These are phyloP conservation scores for Amylocarpus encephaloides DNA, from an alignment of 2,329 filamentous ascomycete species.

Conservation along the genomic window DNA sequence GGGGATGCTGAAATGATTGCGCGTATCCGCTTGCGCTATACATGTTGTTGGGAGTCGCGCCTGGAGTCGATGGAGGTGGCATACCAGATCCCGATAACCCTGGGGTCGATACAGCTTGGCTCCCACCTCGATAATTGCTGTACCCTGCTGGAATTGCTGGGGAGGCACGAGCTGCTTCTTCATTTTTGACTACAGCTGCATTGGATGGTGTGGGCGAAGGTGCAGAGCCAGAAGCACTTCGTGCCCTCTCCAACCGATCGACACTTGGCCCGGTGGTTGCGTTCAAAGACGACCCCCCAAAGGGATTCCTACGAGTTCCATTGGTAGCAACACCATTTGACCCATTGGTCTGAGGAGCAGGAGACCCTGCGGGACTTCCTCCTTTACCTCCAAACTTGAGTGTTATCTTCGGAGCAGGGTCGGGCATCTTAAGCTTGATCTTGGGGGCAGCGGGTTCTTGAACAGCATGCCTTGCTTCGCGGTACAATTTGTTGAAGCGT, in stretches of 20 bases:
- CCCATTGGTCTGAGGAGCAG: constrained; percentile 42
- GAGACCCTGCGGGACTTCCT: constrained; percentile 46
- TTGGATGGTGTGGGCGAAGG: constrained; percentile 29
- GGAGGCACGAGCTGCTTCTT: constrained; percentile 28
- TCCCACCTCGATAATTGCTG: constrained; percentile 34
- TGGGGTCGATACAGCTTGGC: constrained; percentile 32
- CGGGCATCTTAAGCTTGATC: constrained; percentile 69
- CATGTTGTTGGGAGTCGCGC: constrained; percentile 16
- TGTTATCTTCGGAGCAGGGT: constrained; percentile 57
- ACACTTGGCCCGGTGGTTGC: constrained; percentile 23
- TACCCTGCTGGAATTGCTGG: constrained; percentile 22
- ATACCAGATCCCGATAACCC: constrained; percentile 19
- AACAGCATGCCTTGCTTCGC: constrained; percentile 65
- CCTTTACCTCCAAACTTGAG: constrained; percentile 56
- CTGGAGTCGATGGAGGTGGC: constrained; percentile 28
- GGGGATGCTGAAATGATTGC: constrained; percentile 24
- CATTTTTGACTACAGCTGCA: constrained; percentile 34
- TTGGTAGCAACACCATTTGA: constrained; percentile 22
- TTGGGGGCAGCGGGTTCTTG: constrained; percentile 67
- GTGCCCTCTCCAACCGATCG: constrained; percentile 28
- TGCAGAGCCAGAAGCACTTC: constrained; percentile 28
- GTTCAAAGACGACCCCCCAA: constrained; percentile 20
- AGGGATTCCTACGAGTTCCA: constrained; percentile 28
- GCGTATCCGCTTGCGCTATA: constrained; percentile 24
- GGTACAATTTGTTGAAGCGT: constrained; percentile 61